Conservation (phyloP, 129 eudicot species). For the Rutidosis leptorrhynchoides region DNA sequence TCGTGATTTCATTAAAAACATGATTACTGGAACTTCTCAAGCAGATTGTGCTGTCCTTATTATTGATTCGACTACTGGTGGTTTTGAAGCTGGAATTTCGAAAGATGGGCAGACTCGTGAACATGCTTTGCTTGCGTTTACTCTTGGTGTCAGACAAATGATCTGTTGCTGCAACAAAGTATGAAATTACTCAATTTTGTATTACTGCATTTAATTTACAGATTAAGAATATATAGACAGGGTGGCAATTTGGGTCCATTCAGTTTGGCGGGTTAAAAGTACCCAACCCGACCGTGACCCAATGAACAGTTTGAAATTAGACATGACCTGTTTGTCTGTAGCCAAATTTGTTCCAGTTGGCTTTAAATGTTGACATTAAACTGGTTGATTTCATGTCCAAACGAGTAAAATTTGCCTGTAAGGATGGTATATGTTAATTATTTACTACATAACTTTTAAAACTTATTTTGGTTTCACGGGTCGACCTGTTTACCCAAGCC, state of each 20-base stretch:
- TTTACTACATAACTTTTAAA: not conserved
- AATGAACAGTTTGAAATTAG: no score
- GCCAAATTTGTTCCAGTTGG: no score
- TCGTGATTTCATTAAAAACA: conserved; percentile 40
- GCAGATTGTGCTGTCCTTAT: conserved; percentile 42
- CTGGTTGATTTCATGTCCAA: not conserved
- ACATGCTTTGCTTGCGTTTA: conserved; percentile 42
- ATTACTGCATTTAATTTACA: not conserved
- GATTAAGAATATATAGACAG: no score
- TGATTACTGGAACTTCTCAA: conserved; percentile 41
- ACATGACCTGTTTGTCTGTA: no score
- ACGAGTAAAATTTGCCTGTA: not conserved
- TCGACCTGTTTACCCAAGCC: not conserved
- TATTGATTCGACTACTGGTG: conserved; percentile 44
- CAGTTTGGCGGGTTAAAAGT: not conserved
- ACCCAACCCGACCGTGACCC: not conserved
- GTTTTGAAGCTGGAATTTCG: conserved; percentile 43
- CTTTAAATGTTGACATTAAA: no score
- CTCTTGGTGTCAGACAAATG: conserved; percentile 47
- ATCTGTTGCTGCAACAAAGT: conserved; percentile 42
- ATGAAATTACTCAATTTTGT: not conserved
- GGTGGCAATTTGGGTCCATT: no score
- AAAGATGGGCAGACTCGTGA: conserved; percentile 46
- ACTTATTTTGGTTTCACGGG: no score
- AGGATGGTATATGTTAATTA: no score